Percentiles rank a stretch among this genome's conserved stretches.
Conservation (phyloP, 257 asterid genomes). For the Penstemon newberryi region DNA sequence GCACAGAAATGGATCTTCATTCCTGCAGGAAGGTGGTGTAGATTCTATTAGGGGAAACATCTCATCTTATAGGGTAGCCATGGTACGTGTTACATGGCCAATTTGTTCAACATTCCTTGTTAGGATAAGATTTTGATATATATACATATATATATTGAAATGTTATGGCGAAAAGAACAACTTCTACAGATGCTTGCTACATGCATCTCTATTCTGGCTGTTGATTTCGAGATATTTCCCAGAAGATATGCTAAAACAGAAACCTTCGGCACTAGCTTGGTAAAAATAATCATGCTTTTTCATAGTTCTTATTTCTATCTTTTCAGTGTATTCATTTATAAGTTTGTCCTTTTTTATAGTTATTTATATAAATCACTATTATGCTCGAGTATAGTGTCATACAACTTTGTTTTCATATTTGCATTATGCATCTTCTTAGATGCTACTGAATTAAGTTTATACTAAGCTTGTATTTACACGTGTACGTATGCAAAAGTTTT, state of each 20-base stretch:
- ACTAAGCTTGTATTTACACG: no score
- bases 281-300: slow-evolving; percentile 32
- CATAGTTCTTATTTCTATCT: slow-evolving; percentile 7
- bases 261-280: slow-evolving; percentile 94
- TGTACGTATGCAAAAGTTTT: no score
- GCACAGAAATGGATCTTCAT: slow-evolving; percentile 59
- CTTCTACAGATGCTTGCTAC: slow-evolving; percentile 79
- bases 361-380: not conserved
- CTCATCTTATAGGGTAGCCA: slow-evolving; percentile 75
- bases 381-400: not conserved
- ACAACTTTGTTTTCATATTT: no score
- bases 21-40: slow-evolving; percentile 51
- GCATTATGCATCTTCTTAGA: no score
- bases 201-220: slow-evolving; percentile 83
- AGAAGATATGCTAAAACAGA: slow-evolving; percentile 95
- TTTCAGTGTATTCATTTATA: slow-evolving; percentile 16
- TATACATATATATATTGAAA: not conserved
- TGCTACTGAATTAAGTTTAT: no score
- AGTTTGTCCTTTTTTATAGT: not conserved
- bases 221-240: slow-evolving; percentile 94
- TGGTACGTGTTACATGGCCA: slow-evolving; percentile 48
- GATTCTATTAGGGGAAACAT: slow-evolving; percentile 52
- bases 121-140: slow-evolving; percentile 17
- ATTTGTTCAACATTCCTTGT: not conserved
- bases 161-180: slow-evolving; percentile 25